phyloP scores from a whole-genome alignment of 2,329 filamentous ascomycete species.

The Aureobasidium lini region DNA sequence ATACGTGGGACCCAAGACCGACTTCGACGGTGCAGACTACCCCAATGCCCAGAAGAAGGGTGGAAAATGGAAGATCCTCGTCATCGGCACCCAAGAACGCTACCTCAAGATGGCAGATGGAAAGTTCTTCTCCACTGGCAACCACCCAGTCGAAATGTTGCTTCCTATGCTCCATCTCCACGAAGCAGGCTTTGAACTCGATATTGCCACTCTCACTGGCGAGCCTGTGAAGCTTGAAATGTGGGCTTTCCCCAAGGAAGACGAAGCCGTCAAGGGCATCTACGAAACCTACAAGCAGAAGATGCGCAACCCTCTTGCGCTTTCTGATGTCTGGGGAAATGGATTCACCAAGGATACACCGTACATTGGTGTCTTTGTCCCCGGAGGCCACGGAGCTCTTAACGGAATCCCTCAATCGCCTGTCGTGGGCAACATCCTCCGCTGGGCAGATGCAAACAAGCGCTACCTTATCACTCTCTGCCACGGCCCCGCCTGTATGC shows the following conservation, averaged over 20 bases:
- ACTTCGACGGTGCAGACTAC: neutral
- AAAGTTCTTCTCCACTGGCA: conserved; percentile 2
- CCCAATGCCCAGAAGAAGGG: neutral
- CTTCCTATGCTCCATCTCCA: neutral
- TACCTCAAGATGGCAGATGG: neutral
- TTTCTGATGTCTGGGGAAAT: neutral
- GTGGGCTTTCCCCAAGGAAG: neutral
- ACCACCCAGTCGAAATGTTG: conserved; percentile 2
- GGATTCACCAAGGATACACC: neutral
- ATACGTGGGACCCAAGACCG: neutral
- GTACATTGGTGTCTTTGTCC: neutral
- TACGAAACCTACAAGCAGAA: neutral
- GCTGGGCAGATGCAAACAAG: neutral
- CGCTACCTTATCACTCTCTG: neutral
- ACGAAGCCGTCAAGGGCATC: neutral
- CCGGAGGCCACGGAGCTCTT: neutral
- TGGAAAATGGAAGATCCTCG: conserved; percentile 1
- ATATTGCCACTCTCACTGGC: neutral
- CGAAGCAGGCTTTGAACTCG: neutral
- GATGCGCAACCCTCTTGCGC: neutral
- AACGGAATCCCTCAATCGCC: neutral
- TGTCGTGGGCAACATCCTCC: neutral
- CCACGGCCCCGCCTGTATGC: conserved; percentile 1
- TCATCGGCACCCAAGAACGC: neutral
- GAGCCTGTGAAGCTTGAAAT: neutral